Evolutionary conservation across 208 protist species (phyloP).

Genomic region (Trichomonas vaginalis): DNA sequence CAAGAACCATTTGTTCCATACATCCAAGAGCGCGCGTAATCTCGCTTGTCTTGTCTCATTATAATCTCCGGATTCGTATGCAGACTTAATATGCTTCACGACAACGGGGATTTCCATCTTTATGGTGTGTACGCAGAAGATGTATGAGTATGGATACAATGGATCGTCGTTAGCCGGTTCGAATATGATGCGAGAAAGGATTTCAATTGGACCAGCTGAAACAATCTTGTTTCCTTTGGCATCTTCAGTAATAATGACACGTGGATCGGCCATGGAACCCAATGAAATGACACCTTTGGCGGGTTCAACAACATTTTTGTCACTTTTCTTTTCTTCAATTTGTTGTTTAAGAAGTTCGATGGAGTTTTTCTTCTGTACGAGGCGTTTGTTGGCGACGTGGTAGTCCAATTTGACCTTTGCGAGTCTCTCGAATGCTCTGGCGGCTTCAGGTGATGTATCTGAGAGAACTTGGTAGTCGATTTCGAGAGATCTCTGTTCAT

Average conservation of each 20-base stretch:
- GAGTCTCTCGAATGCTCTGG: background rate
- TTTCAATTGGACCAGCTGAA: background rate
- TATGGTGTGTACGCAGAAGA: background rate
- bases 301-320: background rate
- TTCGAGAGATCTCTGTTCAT: background rate
- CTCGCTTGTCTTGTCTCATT: background rate
- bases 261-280: background rate
- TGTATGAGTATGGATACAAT: background rate
- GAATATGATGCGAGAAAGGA: background rate
- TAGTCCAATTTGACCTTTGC: background rate
- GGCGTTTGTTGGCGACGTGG: background rate
- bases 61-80: background rate
- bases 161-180: background rate
- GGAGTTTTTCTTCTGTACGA: too few relatives aligned
- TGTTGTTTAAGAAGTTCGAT: background rate
- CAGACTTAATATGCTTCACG: background rate
- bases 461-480: background rate
- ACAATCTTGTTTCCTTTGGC: background rate
- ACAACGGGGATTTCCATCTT: background rate
- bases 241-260: background rate
- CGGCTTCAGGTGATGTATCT: background rate
- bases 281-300: background rate
- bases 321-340: background rate
- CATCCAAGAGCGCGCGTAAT: background rate
- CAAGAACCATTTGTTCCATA: background rate